phyloP scores from a whole-genome alignment of 768 basidiomycete genomes.

The Hygrophoropsis aurantiaca region DNA sequence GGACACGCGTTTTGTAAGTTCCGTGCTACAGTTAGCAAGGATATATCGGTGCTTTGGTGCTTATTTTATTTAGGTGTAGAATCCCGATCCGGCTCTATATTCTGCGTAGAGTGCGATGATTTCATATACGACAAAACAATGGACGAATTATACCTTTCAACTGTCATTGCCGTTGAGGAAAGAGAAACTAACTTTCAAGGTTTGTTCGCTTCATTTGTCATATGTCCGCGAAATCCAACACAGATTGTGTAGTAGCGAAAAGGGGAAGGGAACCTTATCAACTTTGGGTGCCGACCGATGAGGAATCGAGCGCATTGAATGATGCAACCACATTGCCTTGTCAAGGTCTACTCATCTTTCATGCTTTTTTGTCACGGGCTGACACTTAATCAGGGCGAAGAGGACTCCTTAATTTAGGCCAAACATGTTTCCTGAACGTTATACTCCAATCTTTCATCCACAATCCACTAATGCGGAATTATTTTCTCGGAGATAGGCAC shows the following conservation, averaged over 20 bases:
- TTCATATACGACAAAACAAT: constrained; percentile 64
- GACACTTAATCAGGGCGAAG: constrained; percentile 55
- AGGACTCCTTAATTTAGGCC: constrained; percentile 84
- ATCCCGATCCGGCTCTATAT: constrained; percentile 69
- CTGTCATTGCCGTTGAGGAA: constrained; percentile 58
- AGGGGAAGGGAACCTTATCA: constrained; percentile 46
- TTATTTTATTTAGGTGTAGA: constrained; percentile 58
- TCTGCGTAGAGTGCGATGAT: constrained; percentile 72
- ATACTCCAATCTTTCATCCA: constrained; percentile 87
- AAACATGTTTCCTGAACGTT: constrained; percentile 93
- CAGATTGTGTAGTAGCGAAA: constrained; percentile 31
- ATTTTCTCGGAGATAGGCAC: constrained; percentile 90
- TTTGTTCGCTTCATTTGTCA: constrained; percentile 20
- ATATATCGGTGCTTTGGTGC: neutral
- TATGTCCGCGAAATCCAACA: too few relatives aligned
- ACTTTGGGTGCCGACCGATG: constrained; percentile 46
- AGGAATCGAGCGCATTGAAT: constrained; percentile 46
- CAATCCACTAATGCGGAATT: constrained; percentile 86
- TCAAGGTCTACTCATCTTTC: constrained; percentile 50
- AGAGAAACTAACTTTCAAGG: constrained; percentile 60
- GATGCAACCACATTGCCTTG: constrained; percentile 59
- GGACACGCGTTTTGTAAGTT: constrained; percentile 69
- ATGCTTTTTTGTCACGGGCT: constrained; percentile 1
- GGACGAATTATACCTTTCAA: constrained; percentile 43
- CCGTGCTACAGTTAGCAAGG: neutral